Percentiles rank a stretch among this genome's conserved stretches.
Evolutionary conservation across 345 rosid genomes (phyloP).

Genomic region (Boechera divaricarpa): DNA sequence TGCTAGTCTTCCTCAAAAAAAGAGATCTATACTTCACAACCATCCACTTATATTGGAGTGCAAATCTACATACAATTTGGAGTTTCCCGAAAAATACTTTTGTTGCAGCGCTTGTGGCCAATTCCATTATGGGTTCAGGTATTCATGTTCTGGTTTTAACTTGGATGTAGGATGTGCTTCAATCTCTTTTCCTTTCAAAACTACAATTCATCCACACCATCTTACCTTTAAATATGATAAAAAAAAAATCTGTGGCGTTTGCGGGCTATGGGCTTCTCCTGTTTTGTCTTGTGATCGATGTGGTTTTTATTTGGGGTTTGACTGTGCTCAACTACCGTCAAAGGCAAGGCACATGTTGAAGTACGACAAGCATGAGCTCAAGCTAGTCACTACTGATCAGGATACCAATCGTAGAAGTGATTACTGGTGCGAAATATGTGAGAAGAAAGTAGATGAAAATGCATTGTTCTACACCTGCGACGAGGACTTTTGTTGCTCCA

Average conservation of each 20-base stretch:
- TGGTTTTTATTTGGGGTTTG: too few species aligned
- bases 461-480: neutral
- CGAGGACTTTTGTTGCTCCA: neutral
- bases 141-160: neutral
- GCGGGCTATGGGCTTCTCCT: constrained; percentile 5
- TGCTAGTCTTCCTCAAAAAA: too few species aligned
- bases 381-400: neutral
- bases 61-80: too few species aligned
- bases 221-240: neutral
- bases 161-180: constrained; percentile 15
- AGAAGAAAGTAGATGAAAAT: neutral
- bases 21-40: too few species aligned
- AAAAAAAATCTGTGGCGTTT: too few species aligned
- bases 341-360: neutral
- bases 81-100: too few species aligned
- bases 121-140: neutral
- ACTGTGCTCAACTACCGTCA: too few species aligned
- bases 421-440: neutral
- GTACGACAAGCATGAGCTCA: neutral
- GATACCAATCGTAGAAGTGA: neutral
- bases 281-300: neutral
- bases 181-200: neutral
- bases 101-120: too few species aligned
- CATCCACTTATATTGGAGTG: too few species aligned
- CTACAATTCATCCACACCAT: neutral